Base-by-base conservation (phyloP, 1,139 yeast species). In the Kodamaea ohmeri region DNA sequence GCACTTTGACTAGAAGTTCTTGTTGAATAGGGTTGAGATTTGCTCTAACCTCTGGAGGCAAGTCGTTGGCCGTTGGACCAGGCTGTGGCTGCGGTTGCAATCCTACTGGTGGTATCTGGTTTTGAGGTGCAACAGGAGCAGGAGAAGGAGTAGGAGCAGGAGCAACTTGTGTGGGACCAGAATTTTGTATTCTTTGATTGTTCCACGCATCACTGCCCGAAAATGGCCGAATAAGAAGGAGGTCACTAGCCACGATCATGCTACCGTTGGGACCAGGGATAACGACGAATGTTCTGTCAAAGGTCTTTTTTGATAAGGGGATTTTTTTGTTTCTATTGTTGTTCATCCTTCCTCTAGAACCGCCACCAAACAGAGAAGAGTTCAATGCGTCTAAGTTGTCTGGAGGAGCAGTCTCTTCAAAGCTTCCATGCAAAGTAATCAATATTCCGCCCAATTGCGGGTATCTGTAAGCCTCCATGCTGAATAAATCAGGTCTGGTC, bases 181-280 rank as follows among this genome's bases (percentile, higher is more conserved):
- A 8, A 13, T 13, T 6, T 13, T 25, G 28, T 35, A 32, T 40
- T 35, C 44, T 31, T 26, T 32, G 32, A 11, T 35, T 24, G 34
- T 48, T 52, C 90, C 89, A 86, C 0, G 89, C 80, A 20, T 76
- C 71, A 5, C 65, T 56, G 4, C 77, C 81, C 1, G 83, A 71
- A 46, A 65, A 76, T 3, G 83, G 75, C 46, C 96, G 76, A 1
- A 92, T 63, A 6, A 80, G 71, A 39, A 90, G 67, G 53, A 85
- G 61, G 60, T 92, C 98, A 35, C 95, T 83, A 11, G 96, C 96
- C 24, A 92, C 80, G 15, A 90, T 70, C 71, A 87, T 80, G 31
- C 78, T 65, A 4, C 87, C 88, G 46, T 73, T 71, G 13, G 81
- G 77, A 2, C 80, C 82, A 1, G 92, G 94, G 4, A 86, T 78